Evolutionary conservation across 768 basidiomycete species (phyloP), one percentile per base, ranked within the genome.

Genomic region (Pulveroboletus sp.): DNA sequence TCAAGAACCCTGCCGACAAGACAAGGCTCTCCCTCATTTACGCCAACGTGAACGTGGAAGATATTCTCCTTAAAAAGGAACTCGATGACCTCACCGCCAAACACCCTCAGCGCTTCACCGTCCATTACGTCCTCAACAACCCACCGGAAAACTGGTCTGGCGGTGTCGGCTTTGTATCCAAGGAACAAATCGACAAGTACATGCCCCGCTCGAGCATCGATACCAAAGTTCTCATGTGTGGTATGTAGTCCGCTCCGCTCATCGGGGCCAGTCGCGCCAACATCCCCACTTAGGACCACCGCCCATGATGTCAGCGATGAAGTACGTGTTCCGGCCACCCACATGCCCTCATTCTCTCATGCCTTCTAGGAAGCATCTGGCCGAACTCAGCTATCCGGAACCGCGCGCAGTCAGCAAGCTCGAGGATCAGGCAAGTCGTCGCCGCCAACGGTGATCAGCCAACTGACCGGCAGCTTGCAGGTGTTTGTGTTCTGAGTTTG

Each of bases 41-140:
- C 71, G 96, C 96, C 58, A 99, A 99, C 71, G 93, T 97, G 55
- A 87, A 85, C 70, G 65, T 76, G 50, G 89, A 93, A 48, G 96
- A 99, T 64, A 97, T 99, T 63, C 82, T 99, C 34, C 78, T 98
- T 60, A 88, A 82, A 62, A 77, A 81, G 51, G 92, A 97, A 63
- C 79, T 99, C 40, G 93, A 97, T 67, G 77, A 80, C 47, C 81
- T 97, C 38, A 77, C 79, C 16, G 74, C 73, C 41, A 73, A 71
- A 47, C 78, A 95, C 62, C 73, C 76, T 19, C 67, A 74, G 39
- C 76, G 82, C 50, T 93, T 98, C 78, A 82, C 79, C 57, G 77
- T 95, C 45, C 82, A 80, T 71, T 93, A 93, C 67, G 92, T 96
- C 47, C 81, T 99, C 63, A 98, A 99, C 78, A 96, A 93, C 75